Conservation (phyloP, 495 filamentous ascomycete species). For the Penicillium angulare region DNA sequence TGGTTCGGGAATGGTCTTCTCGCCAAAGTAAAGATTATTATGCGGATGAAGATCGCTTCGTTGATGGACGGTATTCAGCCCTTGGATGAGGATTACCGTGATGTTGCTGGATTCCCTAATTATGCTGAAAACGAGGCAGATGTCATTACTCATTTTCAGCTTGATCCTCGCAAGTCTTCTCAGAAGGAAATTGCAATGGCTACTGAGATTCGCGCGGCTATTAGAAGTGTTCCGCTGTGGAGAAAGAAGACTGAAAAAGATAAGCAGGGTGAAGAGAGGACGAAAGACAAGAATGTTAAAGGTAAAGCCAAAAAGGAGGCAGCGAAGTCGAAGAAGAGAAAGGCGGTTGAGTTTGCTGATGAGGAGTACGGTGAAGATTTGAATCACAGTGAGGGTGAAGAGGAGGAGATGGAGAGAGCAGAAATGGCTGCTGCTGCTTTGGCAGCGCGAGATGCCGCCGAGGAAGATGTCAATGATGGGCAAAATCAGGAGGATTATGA, state of each 20-base stretch:
- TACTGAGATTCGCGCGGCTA: constrained; percentile 38
- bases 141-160: constrained; percentile 24
- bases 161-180: constrained; percentile 26
- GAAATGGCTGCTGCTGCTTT: constrained; percentile 31
- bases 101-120: constrained; percentile 46
- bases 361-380: neutral
- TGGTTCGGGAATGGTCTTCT: constrained; percentile 79
- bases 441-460: constrained; percentile 25
- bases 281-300: constrained; percentile 12
- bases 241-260: constrained; percentile 30
- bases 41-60: constrained; percentile 72
- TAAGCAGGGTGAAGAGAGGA: constrained; percentile 21
- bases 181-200: constrained; percentile 33
- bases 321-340: neutral
- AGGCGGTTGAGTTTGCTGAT: neutral
- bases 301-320: no score
- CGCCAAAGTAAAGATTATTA: constrained; percentile 77
- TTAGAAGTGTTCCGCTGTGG: constrained; percentile 40
- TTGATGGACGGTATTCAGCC: constrained; percentile 41
- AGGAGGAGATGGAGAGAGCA: constrained; percentile 33
- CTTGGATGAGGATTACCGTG: constrained; percentile 50
- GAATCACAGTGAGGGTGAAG: constrained; percentile 35
- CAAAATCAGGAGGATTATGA: constrained; percentile 12
- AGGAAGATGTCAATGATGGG: constrained; percentile 10
- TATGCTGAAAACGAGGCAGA: constrained; percentile 28